Evolutionary conservation across 2,329 filamentous ascomycete genomes (phyloP), one percentile per base, ranked within the genome.

Genomic region (Salinomyces thailandicus): DNA sequence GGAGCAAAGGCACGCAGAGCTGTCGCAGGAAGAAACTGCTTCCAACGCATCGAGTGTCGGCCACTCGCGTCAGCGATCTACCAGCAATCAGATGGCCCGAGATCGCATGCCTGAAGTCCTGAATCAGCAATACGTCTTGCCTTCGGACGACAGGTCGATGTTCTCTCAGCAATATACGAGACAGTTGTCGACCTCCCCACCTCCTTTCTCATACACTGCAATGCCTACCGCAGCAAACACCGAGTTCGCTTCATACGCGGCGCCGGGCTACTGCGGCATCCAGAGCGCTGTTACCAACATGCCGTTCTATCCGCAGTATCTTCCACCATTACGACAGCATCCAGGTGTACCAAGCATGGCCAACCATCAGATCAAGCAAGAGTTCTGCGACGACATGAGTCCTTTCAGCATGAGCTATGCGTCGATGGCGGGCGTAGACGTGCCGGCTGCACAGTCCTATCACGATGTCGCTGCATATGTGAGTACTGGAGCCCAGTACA

Each of bases 381-480:
- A 83, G 49, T 66, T 66, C 65, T 69, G 71, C 51, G 75, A 79
- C 45, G 75, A 79, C 43, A 67, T 73, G 37, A 69, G 71, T 47
- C 72, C 78, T 5, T 76, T 77, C 54, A 81, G 78, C 60, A 73
- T 82, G 63, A 72, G 67, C 62, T 85, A 84, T 58, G 67, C 69
- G 47, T 79, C 77, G 50, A 69, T 81, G 59, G 67, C 72, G 39
- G 68, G 70, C 34, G 72, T 83, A 55, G 78, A 82, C 50, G 72
- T 81, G 49, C 69, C 70, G 55, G 62, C 67, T 41, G 64, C 68
- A 39, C 69, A 73, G 49, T 66, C 72, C 17, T 85, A 83, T 66
- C 74, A 81, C 57, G 67, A 77, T 50, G 73, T 75, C 60, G 73
- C 75, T 62, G 74, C 79, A 71, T 79, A 83, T 75, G 81, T 86